Conservation (phyloP, 163 green algal genomes). For the Coccomyxa subellipsoidea region DNA sequence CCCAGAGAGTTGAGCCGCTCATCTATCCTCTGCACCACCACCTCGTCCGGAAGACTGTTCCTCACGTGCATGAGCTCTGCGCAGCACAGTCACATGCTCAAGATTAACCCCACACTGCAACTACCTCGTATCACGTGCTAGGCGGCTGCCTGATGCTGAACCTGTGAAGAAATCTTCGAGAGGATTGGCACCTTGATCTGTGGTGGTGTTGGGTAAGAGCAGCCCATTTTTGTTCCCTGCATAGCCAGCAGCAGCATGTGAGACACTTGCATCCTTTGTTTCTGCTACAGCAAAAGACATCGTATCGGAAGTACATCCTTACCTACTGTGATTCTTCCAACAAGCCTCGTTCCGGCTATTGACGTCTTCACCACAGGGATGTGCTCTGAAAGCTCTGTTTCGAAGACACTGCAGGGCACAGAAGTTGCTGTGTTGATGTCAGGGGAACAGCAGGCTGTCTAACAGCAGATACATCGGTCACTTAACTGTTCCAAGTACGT, state of each 20-base stretch:
- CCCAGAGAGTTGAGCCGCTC: slow-evolving; percentile 97
- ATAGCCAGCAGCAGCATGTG: neutral
- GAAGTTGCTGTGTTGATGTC: too few species aligned
- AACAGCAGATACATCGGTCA: too few species aligned
- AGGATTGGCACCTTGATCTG: slow-evolving; percentile 82
- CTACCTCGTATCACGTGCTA: too few species aligned
- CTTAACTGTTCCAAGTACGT: too few species aligned
- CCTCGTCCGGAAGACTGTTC: slow-evolving; percentile 94
- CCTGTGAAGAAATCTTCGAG: neutral
- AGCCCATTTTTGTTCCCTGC: slow-evolving; percentile 96
- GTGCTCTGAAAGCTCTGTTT: slow-evolving; percentile 94
- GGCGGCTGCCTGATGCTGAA: too few species aligned
- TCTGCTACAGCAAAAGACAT: neutral
- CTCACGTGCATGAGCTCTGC: slow-evolving; percentile 94
- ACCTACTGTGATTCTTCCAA: slow-evolving; percentile 90
- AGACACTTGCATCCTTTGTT: neutral
- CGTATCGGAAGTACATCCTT: neutral
- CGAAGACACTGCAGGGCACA: slow-evolving; percentile 80
- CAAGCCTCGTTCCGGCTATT: slow-evolving; percentile 89
- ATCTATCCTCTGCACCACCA: slow-evolving; percentile 96
- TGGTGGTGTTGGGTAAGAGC: slow-evolving; percentile 92
- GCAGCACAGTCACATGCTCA: neutral
- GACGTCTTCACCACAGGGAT: slow-evolving; percentile 96
- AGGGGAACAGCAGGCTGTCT: too few species aligned
- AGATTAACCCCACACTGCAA: too few species aligned